Conservation (phyloP, 495 filamentous ascomycete genomes). For the Halenospora varia region DNA sequence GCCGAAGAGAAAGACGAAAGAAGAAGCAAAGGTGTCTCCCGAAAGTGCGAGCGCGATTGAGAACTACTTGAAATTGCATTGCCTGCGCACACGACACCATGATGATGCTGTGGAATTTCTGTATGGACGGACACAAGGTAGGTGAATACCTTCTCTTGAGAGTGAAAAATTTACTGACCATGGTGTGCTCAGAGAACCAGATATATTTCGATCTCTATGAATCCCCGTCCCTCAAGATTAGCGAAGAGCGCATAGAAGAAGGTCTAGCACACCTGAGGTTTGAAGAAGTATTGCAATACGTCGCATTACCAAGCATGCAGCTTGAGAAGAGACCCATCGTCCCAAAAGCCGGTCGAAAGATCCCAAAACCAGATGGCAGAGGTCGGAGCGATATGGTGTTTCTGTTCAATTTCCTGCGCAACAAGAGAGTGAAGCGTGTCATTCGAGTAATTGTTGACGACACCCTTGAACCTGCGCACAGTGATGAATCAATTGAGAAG, state of each 20-base stretch:
- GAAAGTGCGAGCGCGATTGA: slow-evolving; percentile 7
- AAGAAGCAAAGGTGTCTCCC: neutral
- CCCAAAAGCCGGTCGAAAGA: neutral
- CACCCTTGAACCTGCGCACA: slow-evolving; percentile 21
- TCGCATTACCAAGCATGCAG: slow-evolving; percentile 25
- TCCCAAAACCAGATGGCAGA: slow-evolving; percentile 18
- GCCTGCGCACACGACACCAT: slow-evolving; percentile 22
- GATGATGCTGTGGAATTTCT: slow-evolving; percentile 25
- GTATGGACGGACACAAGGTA: slow-evolving; percentile 20
- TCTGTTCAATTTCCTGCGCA: slow-evolving; percentile 24
- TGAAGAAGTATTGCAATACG: slow-evolving; percentile 31
- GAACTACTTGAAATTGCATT: slow-evolving; percentile 23
- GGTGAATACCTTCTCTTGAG: neutral
- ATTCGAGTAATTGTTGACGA: slow-evolving; percentile 34
- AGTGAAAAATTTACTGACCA: neutral
- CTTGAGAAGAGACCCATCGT: slow-evolving; percentile 11
- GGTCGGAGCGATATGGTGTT: slow-evolving; percentile 24
- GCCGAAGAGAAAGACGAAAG: slow-evolving; percentile 6
- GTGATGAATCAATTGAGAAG: slow-evolving; percentile 33
- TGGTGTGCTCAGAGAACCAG: slow-evolving; percentile 7
- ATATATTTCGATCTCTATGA: slow-evolving; percentile 29
- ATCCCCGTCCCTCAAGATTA: slow-evolving; percentile 9
- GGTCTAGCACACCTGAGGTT: slow-evolving; percentile 27
- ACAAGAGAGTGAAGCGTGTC: slow-evolving; percentile 25
- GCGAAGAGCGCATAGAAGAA: slow-evolving; percentile 14